These are phyloP conservation scores for Capsella rubella DNA, from an alignment of 441 rosid genomes.

Conservation along the genomic window DNA sequence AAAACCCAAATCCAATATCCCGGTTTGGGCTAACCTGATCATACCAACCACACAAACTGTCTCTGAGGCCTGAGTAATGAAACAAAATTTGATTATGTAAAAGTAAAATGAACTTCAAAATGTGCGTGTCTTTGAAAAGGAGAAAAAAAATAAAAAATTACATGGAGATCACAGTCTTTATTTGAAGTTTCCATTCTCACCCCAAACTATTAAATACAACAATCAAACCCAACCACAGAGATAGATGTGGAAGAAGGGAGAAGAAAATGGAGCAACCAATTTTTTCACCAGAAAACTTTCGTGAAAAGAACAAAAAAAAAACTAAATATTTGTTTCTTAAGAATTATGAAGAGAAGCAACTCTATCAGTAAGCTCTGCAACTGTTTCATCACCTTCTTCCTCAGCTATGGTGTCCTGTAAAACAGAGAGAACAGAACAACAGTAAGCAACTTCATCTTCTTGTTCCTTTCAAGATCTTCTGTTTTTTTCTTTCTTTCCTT, in stretches of 20 bases:
- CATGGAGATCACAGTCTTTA: slow-evolving; percentile 34
- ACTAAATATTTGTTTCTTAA: slow-evolving; percentile 4
- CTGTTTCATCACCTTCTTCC: slow-evolving; percentile 58
- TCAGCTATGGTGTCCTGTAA: slow-evolving; percentile 57
- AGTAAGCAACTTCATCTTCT: slow-evolving; percentile 12
- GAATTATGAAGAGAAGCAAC: slow-evolving; percentile 58
- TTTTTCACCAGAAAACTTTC: slow-evolving; percentile 35
- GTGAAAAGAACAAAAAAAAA: background rate
- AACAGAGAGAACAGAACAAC: slow-evolving; percentile 21
- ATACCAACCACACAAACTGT: slow-evolving; percentile 12
- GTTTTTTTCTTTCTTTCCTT: slow-evolving; percentile 1
- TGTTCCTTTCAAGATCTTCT: slow-evolving; percentile 14
- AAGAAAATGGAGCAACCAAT: slow-evolving; percentile 33
- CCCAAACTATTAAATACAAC: slow-evolving; percentile 49
- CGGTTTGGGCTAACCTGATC: slow-evolving; percentile 9
- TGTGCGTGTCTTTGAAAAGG: background rate
- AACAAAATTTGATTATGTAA: background rate
- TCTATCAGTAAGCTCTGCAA: slow-evolving; percentile 58
- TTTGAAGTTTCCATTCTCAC: slow-evolving; percentile 36
- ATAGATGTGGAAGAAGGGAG: slow-evolving; percentile 39
- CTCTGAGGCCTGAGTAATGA: background rate
- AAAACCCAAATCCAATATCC: background rate
- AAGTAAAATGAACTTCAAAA: slow-evolving; percentile 4
- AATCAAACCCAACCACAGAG: slow-evolving; percentile 46
- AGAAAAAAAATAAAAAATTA: slow-evolving; percentile 6